Evolutionary conservation across 2,329 filamentous ascomycete genomes (phyloP), one percentile per base, ranked within the genome.

Genomic region (Emmonsiellopsis sp.): DNA sequence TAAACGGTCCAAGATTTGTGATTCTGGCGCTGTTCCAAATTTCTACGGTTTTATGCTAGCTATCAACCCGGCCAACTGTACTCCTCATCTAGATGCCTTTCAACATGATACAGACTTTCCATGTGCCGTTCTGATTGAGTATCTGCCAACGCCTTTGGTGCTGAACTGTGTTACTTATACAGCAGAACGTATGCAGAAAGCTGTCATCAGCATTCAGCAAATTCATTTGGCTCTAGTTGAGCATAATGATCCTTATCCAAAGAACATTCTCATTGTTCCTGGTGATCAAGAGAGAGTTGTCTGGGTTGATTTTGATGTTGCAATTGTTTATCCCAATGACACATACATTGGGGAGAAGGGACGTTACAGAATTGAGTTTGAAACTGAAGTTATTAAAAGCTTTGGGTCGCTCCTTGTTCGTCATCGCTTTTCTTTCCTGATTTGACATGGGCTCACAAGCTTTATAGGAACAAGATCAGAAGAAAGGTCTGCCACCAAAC

Each of bases 291-390:
- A 58, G 50, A 51, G 56, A 52, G 54, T 57, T 34, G n/a, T 58
- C 11, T 58, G 55, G 57, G 54, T 55, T 43, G 55, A 58, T 53
- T 58, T 58, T 53, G 54, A 58, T 55, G 50, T 58, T 55, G 50
- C 56, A 34, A 58, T 56, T 35, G 46, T 48, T 13, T 58, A 58
- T 31, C 54, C 52, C 51, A 51, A 56, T 49, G 48, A 13, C 35
- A 43, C 54, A 16, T 58, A 54, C 45, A 52, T 52, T 35, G 34
- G 52, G 52, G 50, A 56, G 9, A 54, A 35, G 42, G 45, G 52
- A 16, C 40, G 50, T 54, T 30, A 55, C 57, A 20, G 59, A 55
- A 40, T 59, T 58, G 35, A 62, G 56, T 48, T 61, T 61, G 50
- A 59, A 60, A 26, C 61, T 50, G 26, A 49, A 45, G 9, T 37